Base-by-base conservation (phyloP, 768 basidiomycete genomes). In the Paxillus involutus region DNA sequence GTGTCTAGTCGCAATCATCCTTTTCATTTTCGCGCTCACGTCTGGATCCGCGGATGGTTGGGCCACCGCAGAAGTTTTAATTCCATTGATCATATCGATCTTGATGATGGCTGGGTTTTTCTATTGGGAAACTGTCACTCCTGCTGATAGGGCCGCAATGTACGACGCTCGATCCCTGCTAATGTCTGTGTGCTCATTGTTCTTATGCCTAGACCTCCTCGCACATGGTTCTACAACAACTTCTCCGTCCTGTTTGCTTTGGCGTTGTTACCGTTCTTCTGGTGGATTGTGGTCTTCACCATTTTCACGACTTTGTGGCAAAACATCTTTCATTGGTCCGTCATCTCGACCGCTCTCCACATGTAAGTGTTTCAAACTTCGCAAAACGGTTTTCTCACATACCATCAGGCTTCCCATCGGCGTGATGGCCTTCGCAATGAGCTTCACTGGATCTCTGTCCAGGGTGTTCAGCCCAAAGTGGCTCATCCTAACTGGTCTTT, bases 41-140 rank as follows among this genome's bases (percentile, higher is more conserved):
- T 70, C 71, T 9, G 78, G 77, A 10, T 74, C 81, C 1, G 72
- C 73, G 16, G 65, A 64, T 33, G 79, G 80, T 13, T 83, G 81
- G 81, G 63, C 61, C 5, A 63, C 73, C 1, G 72, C 78, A 5
- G 56, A 64, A 16, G 79, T 83, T 51, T 63, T 84, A 46, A 71
- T 66, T 4, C 76, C 79, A 0, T 66, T 85, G 37, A 62, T 80
- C 10, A 58, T 83, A 33, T 77, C 81, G 5, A 61, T 80, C 53
- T 33, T 75, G 9, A 55, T 79, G 11, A 60, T 68, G 36, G 58
- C 66, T 26, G 64, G 49, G 1, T 85, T 85, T 70, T 80, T 85
- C 66, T 67, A 73, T 47, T 83, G 77, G 75, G 81, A 84, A 58
- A 65, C 73, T 9, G 42, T 59, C 0, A 62, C 80, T 13, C 76